These are phyloP conservation scores for Daphne laureola DNA, from an alignment of 441 rosid genomes.

Conservation along the genomic window DNA sequence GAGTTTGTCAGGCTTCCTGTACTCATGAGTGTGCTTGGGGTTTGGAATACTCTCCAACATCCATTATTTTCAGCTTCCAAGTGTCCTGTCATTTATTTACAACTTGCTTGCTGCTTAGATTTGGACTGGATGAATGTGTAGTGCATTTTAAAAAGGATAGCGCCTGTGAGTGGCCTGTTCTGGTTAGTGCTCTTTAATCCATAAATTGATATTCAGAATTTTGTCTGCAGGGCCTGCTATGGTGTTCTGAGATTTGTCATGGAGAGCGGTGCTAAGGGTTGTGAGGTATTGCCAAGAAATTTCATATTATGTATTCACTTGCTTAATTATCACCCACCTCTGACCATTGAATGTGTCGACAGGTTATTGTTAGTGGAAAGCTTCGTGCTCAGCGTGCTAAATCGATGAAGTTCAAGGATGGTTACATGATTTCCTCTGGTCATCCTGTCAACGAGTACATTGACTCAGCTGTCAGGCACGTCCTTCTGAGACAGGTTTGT, in stretches of 20 bases:
- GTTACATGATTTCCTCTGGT: conserved; percentile 67
- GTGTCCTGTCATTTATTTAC: no score
- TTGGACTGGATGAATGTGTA: no score
- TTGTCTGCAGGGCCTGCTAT: conserved; percentile 42
- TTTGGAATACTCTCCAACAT: conserved; percentile 30
- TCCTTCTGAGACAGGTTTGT: conserved; percentile 45
- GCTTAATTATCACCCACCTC: background rate
- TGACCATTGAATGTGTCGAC: background rate
- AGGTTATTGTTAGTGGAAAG: conserved; percentile 52
- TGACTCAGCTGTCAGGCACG: conserved; percentile 50
- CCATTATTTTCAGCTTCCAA: background rate
- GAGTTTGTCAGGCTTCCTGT: conserved; percentile 33
- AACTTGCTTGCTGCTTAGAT: no score
- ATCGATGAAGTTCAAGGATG: conserved; percentile 63
- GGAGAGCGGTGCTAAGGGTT: conserved; percentile 76
- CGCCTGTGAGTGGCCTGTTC: no score
- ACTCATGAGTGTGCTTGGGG: conserved; percentile 18
- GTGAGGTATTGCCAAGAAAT: conserved; percentile 29
- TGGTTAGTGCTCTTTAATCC: no score
- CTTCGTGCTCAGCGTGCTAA: conserved; percentile 51
- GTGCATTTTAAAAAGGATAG: no score
- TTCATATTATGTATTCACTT: background rate
- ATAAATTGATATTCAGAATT: no score
- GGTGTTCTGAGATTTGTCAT: conserved; percentile 62
- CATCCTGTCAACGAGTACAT: conserved; percentile 54